Base-by-base conservation (phyloP, 2,329 filamentous ascomycete genomes). In the Apiospora saccharicola region DNA sequence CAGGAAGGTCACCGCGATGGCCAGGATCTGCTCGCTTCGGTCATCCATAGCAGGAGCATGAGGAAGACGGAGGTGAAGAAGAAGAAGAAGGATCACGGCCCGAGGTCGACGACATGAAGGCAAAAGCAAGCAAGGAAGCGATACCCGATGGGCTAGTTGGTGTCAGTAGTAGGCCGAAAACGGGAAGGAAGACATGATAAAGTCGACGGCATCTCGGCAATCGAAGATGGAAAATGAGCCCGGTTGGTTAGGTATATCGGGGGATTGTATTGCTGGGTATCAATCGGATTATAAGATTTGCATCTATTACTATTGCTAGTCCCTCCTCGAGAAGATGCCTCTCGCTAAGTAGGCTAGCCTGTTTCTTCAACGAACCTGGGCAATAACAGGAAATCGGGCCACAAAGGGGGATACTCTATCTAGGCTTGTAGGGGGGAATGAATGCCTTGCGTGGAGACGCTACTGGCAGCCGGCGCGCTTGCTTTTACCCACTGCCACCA, bases 1-100 rank as follows among this genome's bases (percentile, higher is more conserved):
- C 37, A 68, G 8, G 64, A 68, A 68, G 67, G 44, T 53, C 51
- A 34, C 41, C 51, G 64, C 43, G 37, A 68, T 10, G 64, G n/a
- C 64, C 37, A 68, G n/a, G 12, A 68, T 22, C 64, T 43, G 37
- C n/a, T 43, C 37, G n/a, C 24, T 68, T 68, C 64, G 64, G 41
- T 46, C 64, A 30, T 68, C n/a, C 64, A 46, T 68, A 43, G 16
- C 19, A 12, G 5, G 30, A 43, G 16, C 19, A 12, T 3, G 30
- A 19, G 4, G n/a, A 49, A 10, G 46, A 49, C n/a, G n/a, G 46
- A 49, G n/a, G 22, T n/a, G 8, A 49, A 22, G 6, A 47, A 47
- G 44, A 19, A 8, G 16, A 19, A 19, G 44, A 19, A 47, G 8
- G 22, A 47, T 0, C 22, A 49, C 46, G 19, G 46, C 46, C n/a